phyloP scores from a whole-genome alignment of 352 stramenopile species.

The Globisporangium megalacanthum region DNA sequence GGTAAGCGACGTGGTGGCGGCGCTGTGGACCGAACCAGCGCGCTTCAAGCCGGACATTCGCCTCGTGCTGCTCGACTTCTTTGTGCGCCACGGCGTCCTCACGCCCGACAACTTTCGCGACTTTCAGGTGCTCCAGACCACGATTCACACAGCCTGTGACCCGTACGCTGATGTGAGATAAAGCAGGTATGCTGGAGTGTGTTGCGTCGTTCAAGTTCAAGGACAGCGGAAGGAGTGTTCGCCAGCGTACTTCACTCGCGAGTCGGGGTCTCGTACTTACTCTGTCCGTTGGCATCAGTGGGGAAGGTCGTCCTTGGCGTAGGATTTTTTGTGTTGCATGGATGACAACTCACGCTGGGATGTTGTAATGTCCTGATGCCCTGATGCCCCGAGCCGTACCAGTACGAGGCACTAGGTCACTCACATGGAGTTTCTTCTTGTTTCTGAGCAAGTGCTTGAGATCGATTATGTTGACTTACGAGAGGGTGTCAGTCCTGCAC shows the following conservation, averaged over 20 bases:
- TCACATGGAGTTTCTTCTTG: conserved; percentile 10
- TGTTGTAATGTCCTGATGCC: too few relatives aligned
- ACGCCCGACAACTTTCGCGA: conserved; percentile 49
- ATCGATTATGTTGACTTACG: conserved; percentile 8
- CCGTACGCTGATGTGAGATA: conserved; percentile 13
- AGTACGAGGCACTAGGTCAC: background rate
- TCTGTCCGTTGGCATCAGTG: conserved; percentile 19
- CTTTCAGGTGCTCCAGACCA: conserved; percentile 35
- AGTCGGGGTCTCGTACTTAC: conserved; percentile 6
- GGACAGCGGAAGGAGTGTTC: background rate
- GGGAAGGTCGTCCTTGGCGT: conserved; percentile 21
- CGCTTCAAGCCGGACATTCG: conserved; percentile 72
- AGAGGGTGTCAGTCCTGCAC: conserved; percentile 5
- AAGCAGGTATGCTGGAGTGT: too few relatives aligned
- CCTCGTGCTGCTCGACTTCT: conserved; percentile 64
- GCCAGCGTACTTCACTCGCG: conserved; percentile 6
- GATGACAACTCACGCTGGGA: too few relatives aligned
- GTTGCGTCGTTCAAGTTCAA: too few relatives aligned
- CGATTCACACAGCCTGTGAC: conserved; percentile 19
- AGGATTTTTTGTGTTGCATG: background rate
- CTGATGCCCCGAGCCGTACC: background rate
- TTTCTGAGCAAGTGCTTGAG: conserved; percentile 14
- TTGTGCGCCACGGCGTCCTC: conserved; percentile 52
- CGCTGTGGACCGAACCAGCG: conserved; percentile 38
- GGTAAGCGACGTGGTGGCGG: conserved; percentile 27